Evolutionary conservation across 2,329 filamentous ascomycete species (phyloP), one percentile per base, ranked within the genome.

Genomic region (Exophiala viscosa): DNA sequence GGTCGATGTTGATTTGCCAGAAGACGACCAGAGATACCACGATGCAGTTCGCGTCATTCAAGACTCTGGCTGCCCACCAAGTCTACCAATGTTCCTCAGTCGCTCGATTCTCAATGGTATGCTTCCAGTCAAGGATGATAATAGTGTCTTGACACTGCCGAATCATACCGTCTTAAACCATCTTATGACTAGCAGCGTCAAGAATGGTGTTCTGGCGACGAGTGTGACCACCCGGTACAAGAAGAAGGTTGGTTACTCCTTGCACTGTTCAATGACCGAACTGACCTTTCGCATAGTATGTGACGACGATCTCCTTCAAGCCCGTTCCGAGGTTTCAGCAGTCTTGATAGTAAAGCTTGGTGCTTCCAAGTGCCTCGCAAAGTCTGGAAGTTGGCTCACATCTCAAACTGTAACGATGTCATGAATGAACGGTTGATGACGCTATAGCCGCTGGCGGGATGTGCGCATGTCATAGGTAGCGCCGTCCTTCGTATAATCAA

Each of bases 101-200:
- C 96, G 96, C 73, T 93, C 91, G 31, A 96, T 99, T 54, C 74
- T 99, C 60, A 99, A 99, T 69, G 88, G 88, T 44, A 86, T 85
- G 2, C 90, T 89, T 20, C 85, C 92, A 5, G 90, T 96, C 79
- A 97, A 97, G 75, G 93, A 99, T 68, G 93, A 99, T 72, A 96
- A 92, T 70, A 96, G 91, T 72, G 93, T 99, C 56, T 75, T 99
- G 59, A 93, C 90, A 62, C 92, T 96, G 81, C 93, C 93, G 11
- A 99, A 97, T 65, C 92, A 99, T 66, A 96, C 93, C 0, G 90
- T 97, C 31, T 75, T 99, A 58, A 99, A 99, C 62, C 93, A 99
- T 70, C 76, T 99, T 62, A 92, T 92, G 44, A 99, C 93, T 2
- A 97, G 92, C 71, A 96, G 91, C 70, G 99, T 99, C 71, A 96